Base-by-base conservation (phyloP, 208 protist species). In the Kentomonas sorsogonicus region DNA sequence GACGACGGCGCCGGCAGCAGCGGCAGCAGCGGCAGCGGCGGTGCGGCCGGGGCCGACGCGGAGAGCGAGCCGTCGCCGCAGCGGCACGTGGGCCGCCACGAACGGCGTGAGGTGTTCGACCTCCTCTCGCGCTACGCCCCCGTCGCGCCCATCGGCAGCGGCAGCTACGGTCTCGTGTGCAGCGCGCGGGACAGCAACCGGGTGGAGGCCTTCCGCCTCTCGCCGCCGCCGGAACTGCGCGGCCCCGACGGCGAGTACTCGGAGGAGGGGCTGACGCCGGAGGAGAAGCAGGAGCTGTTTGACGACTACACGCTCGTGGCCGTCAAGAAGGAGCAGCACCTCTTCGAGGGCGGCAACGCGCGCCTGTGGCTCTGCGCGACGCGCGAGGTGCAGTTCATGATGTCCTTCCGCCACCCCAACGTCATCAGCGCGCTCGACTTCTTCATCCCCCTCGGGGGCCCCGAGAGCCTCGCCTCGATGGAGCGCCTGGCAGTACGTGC, bases 61-160 rank as follows among this genome's bases (percentile, higher is more conserved):
- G n/a, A n/a, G n/a, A n/a, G n/a, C n/a, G n/a, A n/a, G n/a, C n/a
- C n/a, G 6, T 27, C 16, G n/a, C 9, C 31, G 4, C 23, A 10
- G 13, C n/a, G n/a, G n/a, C n/a, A n/a, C n/a, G n/a, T n/a, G n/a
- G n/a, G n/a, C n/a, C n/a, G n/a, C n/a, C n/a, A n/a, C n/a, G n/a
- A n/a, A n/a, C n/a, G n/a, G n/a, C n/a, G n/a, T n/a, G 79, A 90
- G 47, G 62, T 90, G 10, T 93, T 93, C 55, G 86, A 93, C 66
- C 69, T 93, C 18, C 74, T 74, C 45, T 81, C 69, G 30, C 81
- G 75, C 38, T 93, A 93, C 57, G 83, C 86, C 55, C 83, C 73
- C 0, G 60, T 86, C 10, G 53, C 44, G 2, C 75, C 83, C 2
- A 90, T 90, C 39, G 83, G 77, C 23, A 57, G 79, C 44, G 86